Percentiles rank a stretch among this genome's conserved stretches.
Evolutionary conservation across 768 basidiomycete genomes (phyloP).

Genomic region (Termitomyces sp.): DNA sequence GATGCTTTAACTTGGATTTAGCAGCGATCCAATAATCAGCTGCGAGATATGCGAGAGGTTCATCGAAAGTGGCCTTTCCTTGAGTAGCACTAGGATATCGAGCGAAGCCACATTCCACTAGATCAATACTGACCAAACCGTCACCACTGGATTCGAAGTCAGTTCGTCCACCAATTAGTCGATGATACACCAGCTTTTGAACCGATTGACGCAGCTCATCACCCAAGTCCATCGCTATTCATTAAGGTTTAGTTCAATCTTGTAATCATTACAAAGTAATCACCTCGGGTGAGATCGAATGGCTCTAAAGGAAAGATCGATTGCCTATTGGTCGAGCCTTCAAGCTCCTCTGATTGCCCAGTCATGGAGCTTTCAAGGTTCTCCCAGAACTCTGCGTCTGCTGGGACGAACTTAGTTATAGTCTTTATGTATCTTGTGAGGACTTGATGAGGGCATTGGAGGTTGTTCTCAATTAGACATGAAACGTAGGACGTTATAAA

Average conservation of each 20-base stretch:
- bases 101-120: not conserved
- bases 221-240: not conserved
- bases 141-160: not conserved
- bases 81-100: not conserved
- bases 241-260: not conserved
- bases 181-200: not conserved
- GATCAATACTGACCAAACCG: not conserved
- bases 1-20: not conserved
- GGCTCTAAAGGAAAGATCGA: not conserved
- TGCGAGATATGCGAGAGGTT: conserved; percentile 1
- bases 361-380: not conserved
- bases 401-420: not conserved
- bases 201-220: not conserved
- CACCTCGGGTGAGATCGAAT: not conserved
- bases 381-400: not conserved
- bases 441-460: not conserved
- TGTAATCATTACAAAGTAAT: not conserved
- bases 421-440: not conserved
- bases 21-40: not conserved
- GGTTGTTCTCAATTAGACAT: not conserved
- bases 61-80: not conserved
- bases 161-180: not conserved
- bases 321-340: not conserved
- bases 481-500: not conserved
- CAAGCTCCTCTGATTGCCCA: not conserved